Base-by-base conservation (phyloP, 78 protist genomes). In the Dictyostelium brefeldianum region DNA sequence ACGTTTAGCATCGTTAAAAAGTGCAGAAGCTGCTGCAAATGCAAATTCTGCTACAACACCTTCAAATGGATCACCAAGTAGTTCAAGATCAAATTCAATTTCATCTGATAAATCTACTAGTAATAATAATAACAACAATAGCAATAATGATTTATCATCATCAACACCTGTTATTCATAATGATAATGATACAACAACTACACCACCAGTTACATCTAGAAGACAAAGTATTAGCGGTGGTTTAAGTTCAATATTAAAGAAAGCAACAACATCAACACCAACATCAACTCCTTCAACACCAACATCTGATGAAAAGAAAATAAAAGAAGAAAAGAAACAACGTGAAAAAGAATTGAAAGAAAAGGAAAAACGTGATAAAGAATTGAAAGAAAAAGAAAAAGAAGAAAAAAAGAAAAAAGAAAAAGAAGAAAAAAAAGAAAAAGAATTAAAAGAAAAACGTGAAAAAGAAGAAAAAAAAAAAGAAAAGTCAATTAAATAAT, bases 261-360 rank as follows among this genome's bases (percentile, higher is more conserved):
- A 77, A 50, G 64, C 31, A 22, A 64, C 15, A 4, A 17, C 81
- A 46, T 50, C 81, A 10, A 12, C 78, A 71, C 14, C 78, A 18
- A 10, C 79, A 36, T 46, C 79, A 36, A 59, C 69, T 1, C n/a
- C 69, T 1, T 22, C 69, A 10, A 18, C 69, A 22, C 41, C 69
- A 59, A 59, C 69, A 1, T 22, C 69, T 22, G 29, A 59, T 18
- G 29, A 22, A 17, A 22, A 59, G 8, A 22, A 67, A 67, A 1
- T 41, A 6, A 77, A 77, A 22, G 81, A 77, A 51, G 67, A 77
- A 50, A 77, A 77, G 64, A 43, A 77, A 77, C 43, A 77, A 77
- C 20, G 59, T 25, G 51, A 77, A 15, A 29, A 77, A n/a, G 29
- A 20, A 46, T 50, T 18, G 50, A 43, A 77, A 77, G 50, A 77